phyloP scores from a whole-genome alignment of 306 rosid species.

The Phaseolus lunatus region DNA sequence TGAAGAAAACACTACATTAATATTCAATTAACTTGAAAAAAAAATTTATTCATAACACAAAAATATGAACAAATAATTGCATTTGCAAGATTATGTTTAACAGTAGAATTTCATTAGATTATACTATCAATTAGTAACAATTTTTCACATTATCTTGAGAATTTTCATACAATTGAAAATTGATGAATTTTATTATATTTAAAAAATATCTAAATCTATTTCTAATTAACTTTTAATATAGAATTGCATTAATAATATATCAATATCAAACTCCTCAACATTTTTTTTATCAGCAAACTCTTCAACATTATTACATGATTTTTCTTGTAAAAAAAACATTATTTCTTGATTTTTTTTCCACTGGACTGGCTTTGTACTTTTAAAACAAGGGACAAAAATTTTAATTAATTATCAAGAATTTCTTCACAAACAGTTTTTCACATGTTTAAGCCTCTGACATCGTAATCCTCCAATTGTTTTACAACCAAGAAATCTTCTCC shows the following conservation, averaged over 20 bases:
- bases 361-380: not conserved
- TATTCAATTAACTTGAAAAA: too few relatives aligned
- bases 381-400: not conserved
- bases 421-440: not conserved
- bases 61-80: not conserved
- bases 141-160: not conserved
- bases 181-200: not conserved
- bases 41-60: not conserved
- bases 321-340: too few relatives aligned
- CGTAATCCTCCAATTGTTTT: not conserved
- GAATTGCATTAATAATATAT: not conserved
- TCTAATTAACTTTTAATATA: not conserved
- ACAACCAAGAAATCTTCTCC: not conserved
- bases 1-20: not conserved
- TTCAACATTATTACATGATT: too few relatives aligned
- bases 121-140: not conserved
- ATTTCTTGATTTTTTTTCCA: not conserved
- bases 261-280: not conserved
- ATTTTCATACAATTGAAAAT: not conserved
- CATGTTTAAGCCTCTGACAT: not conserved
- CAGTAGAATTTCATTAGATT: not conserved
- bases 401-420: not conserved
- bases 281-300: not conserved
- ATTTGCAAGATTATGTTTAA: not conserved
- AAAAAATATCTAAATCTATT: not conserved